phyloP scores from a whole-genome alignment of 2,329 filamentous ascomycete genomes.

The Torrubiellomyces zombiae region DNA sequence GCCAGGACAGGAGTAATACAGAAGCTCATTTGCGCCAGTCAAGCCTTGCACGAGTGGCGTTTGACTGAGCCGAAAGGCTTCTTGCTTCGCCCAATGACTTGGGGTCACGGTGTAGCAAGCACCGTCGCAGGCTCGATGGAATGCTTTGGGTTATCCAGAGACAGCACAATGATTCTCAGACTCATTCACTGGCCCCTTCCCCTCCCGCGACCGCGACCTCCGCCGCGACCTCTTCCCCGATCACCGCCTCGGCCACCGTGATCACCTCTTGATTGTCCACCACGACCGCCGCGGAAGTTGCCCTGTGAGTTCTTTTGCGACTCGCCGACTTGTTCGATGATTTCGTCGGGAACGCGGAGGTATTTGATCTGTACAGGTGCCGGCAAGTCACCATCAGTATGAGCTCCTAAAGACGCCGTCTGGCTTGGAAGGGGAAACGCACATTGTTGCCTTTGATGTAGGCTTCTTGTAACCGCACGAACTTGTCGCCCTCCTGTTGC shows the following conservation, averaged over 20 bases:
- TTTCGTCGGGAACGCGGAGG: conserved; percentile 87
- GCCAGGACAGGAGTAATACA: no score
- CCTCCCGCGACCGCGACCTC: conserved; percentile 20
- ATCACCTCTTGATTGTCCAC: conserved; percentile 40
- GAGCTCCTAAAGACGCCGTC: conserved; percentile 1
- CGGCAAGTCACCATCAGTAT: no score
- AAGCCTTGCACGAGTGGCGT: no score
- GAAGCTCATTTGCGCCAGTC: no score
- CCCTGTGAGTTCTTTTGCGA: conserved; percentile 60
- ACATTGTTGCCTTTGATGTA: conserved; percentile 98
- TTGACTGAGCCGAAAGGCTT: no score
- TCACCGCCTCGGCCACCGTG: conserved; percentile 34
- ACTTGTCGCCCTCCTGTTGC: conserved; percentile 87
- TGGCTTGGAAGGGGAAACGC: conserved; percentile 19
- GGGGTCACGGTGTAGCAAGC: no score
- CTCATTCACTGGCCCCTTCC: conserved; percentile 16
- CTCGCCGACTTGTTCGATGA: conserved; percentile 86
- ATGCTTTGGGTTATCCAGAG: no score
- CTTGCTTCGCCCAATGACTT: no score
- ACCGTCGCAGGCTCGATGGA: no score
- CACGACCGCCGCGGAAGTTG: conserved; percentile 48
- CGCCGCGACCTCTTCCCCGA: conserved; percentile 22
- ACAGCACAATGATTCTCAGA: conserved; percentile 1
- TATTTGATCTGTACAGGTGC: conserved; percentile 97
- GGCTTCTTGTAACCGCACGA: conserved; percentile 79